Evolutionary conservation across 208 protist genomes (phyloP).

Genomic region (Crithidia sp.): DNA sequence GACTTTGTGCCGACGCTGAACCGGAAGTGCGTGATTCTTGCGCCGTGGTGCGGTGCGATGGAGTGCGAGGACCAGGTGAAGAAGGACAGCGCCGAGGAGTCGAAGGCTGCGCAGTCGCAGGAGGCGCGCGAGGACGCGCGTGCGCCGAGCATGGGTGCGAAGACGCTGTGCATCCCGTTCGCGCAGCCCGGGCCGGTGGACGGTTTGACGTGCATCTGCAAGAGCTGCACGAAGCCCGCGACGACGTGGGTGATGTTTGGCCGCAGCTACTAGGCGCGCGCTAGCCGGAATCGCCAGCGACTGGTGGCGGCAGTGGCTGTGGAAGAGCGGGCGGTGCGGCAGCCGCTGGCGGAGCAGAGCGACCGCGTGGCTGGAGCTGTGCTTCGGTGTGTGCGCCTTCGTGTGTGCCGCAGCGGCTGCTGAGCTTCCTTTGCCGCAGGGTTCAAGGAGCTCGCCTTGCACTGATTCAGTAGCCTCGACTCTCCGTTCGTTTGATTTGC

Average conservation of each 20-base stretch:
- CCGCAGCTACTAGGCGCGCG: slow-evolving; percentile 72
- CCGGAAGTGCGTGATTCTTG: slow-evolving; percentile 84
- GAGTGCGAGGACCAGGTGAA: slow-evolving; percentile 96
- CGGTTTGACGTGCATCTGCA: slow-evolving; percentile 91
- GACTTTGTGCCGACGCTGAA: slow-evolving; percentile 94
- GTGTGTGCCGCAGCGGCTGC: too few relatives aligned
- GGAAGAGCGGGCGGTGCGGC: too few relatives aligned
- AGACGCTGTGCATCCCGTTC: slow-evolving; percentile 97
- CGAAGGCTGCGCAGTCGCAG: slow-evolving; percentile 58
- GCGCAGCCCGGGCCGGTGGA: slow-evolving; percentile 83
- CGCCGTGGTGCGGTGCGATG: slow-evolving; percentile 92
- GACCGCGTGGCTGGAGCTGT: too few relatives aligned
- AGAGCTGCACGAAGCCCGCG: slow-evolving; percentile 72
- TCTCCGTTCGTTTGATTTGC: too few relatives aligned
- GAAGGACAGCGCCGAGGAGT: slow-evolving; percentile 90
- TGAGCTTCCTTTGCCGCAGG: too few relatives aligned
- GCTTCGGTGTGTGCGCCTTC: too few relatives aligned
- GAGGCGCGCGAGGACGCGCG: slow-evolving; percentile 75
- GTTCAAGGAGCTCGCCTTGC: too few relatives aligned
- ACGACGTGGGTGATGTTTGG: slow-evolving; percentile 86
- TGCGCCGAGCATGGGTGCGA: slow-evolving; percentile 95
- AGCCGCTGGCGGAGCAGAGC: too few relatives aligned
- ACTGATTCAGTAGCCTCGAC: too few relatives aligned
- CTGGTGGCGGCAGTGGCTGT: too few relatives aligned
- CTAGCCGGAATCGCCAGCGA: too few relatives aligned